Evolutionary conservation across 2,329 filamentous ascomycete species (phyloP).

Genomic region (Scolecobasidium constrictum): DNA sequence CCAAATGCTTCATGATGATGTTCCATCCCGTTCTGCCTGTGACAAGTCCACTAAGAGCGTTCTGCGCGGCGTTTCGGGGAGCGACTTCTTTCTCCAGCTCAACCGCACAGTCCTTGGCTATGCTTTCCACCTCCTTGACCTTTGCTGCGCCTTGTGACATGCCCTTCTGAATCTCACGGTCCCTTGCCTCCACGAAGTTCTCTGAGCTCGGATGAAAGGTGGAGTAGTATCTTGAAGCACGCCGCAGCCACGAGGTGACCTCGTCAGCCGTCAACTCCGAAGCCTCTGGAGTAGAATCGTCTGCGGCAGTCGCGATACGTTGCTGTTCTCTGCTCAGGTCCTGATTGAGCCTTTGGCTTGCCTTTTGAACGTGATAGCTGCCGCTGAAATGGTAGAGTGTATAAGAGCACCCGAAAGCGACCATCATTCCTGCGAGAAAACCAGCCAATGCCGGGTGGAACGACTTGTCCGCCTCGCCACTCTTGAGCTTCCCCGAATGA

Average conservation of each 20-base stretch:
- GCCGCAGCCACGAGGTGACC: neutral
- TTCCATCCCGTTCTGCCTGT: constrained; percentile 5
- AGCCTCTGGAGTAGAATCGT: neutral
- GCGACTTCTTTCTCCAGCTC: constrained; percentile 7
- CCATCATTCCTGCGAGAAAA: constrained; percentile 7
- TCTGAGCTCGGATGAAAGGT: constrained; percentile 6
- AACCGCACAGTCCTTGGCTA: constrained; percentile 5
- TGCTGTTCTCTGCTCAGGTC: constrained; percentile 1
- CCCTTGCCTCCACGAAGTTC: constrained; percentile 1
- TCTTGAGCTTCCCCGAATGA: neutral
- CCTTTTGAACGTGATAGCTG: constrained; percentile 2
- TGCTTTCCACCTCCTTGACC: constrained; percentile 2
- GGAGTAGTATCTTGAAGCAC: constrained; percentile 6
- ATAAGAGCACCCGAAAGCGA: constrained; percentile 5
- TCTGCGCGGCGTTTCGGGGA: neutral
- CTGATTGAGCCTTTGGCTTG: neutral
- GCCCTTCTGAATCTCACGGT: neutral
- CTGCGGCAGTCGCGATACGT: neutral
- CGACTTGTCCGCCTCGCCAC: neutral
- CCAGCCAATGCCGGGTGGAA: constrained; percentile 8
- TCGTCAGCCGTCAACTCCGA: neutral
- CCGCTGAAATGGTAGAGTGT: constrained; percentile 8
- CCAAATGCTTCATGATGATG: constrained; percentile 7
- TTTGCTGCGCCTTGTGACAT: constrained; percentile 3
- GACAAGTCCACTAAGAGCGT: constrained; percentile 1